Evolutionary conservation across 306 rosid genomes (phyloP).

Genomic region (Oxytropis ochrocephala): DNA sequence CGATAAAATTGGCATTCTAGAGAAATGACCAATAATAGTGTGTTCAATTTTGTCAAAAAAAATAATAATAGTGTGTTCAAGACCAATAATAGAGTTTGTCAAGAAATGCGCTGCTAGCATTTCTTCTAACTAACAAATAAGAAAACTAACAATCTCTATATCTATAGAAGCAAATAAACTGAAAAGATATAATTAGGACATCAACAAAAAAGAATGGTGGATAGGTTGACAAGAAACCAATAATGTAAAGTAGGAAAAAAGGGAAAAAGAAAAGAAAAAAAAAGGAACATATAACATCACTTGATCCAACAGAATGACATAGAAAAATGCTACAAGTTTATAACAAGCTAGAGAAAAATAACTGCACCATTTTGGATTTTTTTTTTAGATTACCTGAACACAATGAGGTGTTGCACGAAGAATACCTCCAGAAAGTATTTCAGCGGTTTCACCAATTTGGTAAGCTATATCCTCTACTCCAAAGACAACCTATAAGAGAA

Average conservation of each 20-base stretch:
- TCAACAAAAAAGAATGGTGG: not conserved
- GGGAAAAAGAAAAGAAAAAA: too few species aligned
- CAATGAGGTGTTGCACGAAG: slow-evolving; percentile 99
- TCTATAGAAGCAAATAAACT: not conserved
- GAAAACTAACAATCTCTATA: not conserved
- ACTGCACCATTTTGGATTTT: not conserved
- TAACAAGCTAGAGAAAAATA: not conserved
- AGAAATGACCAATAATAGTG: not conserved
- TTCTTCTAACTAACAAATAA: not conserved
- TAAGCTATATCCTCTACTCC: slow-evolving; percentile 86
- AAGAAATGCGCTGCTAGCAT: not conserved
- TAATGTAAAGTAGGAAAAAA: not conserved
- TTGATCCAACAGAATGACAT: not conserved
- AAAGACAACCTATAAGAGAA: slow-evolving; percentile 55
- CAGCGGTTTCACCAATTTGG: slow-evolving; percentile 94
- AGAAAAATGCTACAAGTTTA: not conserved
- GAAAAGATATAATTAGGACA: not conserved
- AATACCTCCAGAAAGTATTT: slow-evolving; percentile 82
- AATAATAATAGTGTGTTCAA: not conserved
- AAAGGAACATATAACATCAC: not conserved
- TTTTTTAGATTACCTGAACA: slow-evolving; percentile 54
- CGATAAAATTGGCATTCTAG: not conserved
- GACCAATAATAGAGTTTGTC: not conserved
- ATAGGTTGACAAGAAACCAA: not conserved
- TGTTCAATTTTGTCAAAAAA: too few species aligned